A percentile compares a stretch with the other conserved stretches of the same genome.
phyloP scores from a whole-genome alignment of 169 alveolate genomes.

The Fabrea salina region DNA sequence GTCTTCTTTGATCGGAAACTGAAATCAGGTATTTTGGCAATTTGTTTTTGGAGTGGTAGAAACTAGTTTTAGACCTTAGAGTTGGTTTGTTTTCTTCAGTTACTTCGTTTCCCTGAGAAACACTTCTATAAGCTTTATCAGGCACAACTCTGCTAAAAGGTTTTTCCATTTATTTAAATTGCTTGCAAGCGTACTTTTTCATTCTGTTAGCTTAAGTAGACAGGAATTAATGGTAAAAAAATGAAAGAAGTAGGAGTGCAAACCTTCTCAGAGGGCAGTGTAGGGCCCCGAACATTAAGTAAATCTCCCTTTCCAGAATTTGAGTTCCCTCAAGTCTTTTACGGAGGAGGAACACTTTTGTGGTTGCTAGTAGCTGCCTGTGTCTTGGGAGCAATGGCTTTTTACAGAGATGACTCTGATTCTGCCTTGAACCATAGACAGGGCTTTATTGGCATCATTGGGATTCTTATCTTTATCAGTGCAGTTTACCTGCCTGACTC shows the following conservation, averaged over 20 bases:
- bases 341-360: not conserved
- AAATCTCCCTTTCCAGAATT: slow-evolving; percentile 19
- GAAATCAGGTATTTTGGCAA: too few relatives aligned
- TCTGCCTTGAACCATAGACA: not conserved
- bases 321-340: slow-evolving; percentile 30
- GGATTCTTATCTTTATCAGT: slow-evolving; percentile 7
- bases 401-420: slow-evolving; percentile 11
- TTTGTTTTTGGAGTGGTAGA: too few relatives aligned
- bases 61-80: too few relatives aligned
- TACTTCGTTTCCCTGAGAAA: too few relatives aligned
- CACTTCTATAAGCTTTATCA: too few relatives aligned
- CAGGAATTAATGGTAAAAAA: too few relatives aligned
- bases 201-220: too few relatives aligned
- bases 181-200: too few relatives aligned
- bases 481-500: slow-evolving; percentile 15
- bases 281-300: slow-evolving; percentile 10
- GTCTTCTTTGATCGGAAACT: too few relatives aligned
- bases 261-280: not conserved
- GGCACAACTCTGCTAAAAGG: too few relatives aligned
- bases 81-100: too few relatives aligned
- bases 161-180: too few relatives aligned
- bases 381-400: not conserved
- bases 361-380: slow-evolving; percentile 1
- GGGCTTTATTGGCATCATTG: slow-evolving; percentile 7
- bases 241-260: slow-evolving; percentile 30